These are phyloP conservation scores for Allomyces macrogynus DNA, from an alignment of 192 early-diverging fungal species.

Conservation along the genomic window DNA sequence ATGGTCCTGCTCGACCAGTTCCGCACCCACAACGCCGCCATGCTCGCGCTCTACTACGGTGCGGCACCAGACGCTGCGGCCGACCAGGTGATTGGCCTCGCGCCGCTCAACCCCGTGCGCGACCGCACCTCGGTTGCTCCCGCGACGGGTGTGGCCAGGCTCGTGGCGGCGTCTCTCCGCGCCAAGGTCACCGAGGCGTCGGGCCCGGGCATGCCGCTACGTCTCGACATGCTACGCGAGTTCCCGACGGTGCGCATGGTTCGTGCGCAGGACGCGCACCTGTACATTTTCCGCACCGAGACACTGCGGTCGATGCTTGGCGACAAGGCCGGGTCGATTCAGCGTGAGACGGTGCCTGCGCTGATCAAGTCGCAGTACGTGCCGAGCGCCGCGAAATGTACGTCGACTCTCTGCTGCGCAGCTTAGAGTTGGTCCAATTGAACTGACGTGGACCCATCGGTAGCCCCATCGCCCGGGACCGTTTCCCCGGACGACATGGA, in stretches of 20 bases:
- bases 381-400: background rate
- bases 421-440: no score
- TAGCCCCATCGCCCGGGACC: no score
- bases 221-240: slow-evolving; percentile 33
- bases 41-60: slow-evolving; percentile 68
- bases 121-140: background rate
- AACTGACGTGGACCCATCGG: no score
- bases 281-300: slow-evolving; percentile 67
- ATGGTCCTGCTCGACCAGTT: slow-evolving; percentile 66
- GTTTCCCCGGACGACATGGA: no score
- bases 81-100: slow-evolving; percentile 16
- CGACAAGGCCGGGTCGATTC: slow-evolving; percentile 44
- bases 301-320: slow-evolving; percentile 16
- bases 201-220: slow-evolving; percentile 11
- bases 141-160: slow-evolving; percentile 8
- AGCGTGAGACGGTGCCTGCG: slow-evolving; percentile 64
- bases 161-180: slow-evolving; percentile 3
- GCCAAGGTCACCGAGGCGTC: slow-evolving; percentile 8
- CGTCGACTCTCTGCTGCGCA: background rate
- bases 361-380: slow-evolving; percentile 68
- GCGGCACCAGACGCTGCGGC: slow-evolving; percentile 23
- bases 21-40: slow-evolving; percentile 55
- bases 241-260: slow-evolving; percentile 64
- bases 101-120: background rate
- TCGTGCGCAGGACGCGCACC: slow-evolving; percentile 69